Percentiles rank a stretch among this genome's conserved stretches.
Conservation (phyloP, 108 stramenopile genomes). For the Stephanodiscus triporus region DNA sequence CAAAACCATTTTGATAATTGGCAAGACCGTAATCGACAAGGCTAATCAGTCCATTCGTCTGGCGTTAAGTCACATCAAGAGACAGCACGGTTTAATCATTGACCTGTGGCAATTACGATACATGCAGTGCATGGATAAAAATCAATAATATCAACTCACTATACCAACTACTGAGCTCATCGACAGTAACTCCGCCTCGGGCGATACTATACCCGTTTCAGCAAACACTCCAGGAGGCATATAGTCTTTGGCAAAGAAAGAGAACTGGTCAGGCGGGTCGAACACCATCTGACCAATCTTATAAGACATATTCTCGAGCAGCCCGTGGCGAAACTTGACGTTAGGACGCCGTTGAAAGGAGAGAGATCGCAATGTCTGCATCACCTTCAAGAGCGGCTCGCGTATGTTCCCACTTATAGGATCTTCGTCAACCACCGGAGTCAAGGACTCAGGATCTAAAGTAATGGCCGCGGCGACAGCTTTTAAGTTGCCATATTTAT, state of each 20-base stretch:
- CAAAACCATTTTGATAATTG: conserved; percentile 35
- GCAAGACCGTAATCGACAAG: conserved; percentile 43
- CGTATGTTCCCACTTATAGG: conserved; percentile 52
- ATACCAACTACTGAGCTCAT: conserved; percentile 44
- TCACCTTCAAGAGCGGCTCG: conserved; percentile 58
- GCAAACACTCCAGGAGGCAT: conserved; percentile 43
- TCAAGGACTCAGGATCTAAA: conserved; percentile 53
- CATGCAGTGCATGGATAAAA: neutral
- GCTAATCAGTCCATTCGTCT: conserved; percentile 47
- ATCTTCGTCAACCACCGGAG: conserved; percentile 55
- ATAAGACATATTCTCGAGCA: conserved; percentile 31
- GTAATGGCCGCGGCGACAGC: conserved; percentile 56
- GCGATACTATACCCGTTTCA: conserved; percentile 36
- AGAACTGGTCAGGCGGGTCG: conserved; percentile 52
- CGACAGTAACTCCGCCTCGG: conserved; percentile 42
- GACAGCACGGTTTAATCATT: neutral
- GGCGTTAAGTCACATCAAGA: too few species aligned
- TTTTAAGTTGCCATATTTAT: conserved; percentile 52
- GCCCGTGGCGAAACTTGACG: conserved; percentile 28
- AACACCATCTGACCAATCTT: conserved; percentile 53
- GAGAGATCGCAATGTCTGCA: conserved; percentile 51
- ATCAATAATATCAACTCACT: neutral
- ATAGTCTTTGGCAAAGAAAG: conserved; percentile 49
- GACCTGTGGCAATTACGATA: neutral
- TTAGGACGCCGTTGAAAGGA: conserved; percentile 32